Conservation (phyloP, 1,284 basidiomycete genomes). For the Apiotrichum siamense region DNA sequence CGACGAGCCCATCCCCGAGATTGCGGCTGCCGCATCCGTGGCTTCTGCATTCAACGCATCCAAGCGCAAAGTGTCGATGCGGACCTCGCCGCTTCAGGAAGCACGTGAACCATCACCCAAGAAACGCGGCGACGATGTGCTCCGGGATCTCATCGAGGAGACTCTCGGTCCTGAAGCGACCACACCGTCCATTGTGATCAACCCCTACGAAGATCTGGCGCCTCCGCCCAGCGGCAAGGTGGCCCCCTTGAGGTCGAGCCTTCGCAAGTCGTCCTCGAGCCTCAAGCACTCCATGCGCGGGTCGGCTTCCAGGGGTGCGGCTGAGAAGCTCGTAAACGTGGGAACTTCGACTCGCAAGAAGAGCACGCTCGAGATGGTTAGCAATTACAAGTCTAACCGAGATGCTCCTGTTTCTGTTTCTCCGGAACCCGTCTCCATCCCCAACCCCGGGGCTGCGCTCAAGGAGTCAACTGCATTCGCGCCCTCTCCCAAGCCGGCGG, state of each 20-base stretch:
- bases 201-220: slow-evolving; percentile 32
- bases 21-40: slow-evolving; percentile 1
- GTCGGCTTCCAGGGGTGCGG: slow-evolving; percentile 35
- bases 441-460: not conserved
- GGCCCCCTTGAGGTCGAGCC: not conserved
- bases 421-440: not conserved
- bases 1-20: slow-evolving; percentile 1
- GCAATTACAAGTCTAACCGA: slow-evolving; percentile 5
- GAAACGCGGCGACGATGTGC: slow-evolving; percentile 34
- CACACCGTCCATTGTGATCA: slow-evolving; percentile 29
- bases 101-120: not conserved
- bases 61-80: slow-evolving; percentile 1
- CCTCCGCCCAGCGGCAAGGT: slow-evolving; percentile 5
- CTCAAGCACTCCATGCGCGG: slow-evolving; percentile 5
- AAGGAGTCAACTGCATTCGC: not conserved
- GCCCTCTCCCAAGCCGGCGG: not conserved
- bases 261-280: slow-evolving; percentile 8
- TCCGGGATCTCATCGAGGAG: slow-evolving; percentile 33
- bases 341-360: slow-evolving; percentile 9
- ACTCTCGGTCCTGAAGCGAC: slow-evolving; percentile 24
- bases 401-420: not conserved
- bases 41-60: slow-evolving; percentile 13
- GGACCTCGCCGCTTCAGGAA: slow-evolving; percentile 8
- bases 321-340: slow-evolving; percentile 30
- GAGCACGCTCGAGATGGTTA: slow-evolving; percentile 23